Base-by-base conservation (phyloP, 805 yeast genomes). In the Wickerhamomyces strasburgensis region DNA sequence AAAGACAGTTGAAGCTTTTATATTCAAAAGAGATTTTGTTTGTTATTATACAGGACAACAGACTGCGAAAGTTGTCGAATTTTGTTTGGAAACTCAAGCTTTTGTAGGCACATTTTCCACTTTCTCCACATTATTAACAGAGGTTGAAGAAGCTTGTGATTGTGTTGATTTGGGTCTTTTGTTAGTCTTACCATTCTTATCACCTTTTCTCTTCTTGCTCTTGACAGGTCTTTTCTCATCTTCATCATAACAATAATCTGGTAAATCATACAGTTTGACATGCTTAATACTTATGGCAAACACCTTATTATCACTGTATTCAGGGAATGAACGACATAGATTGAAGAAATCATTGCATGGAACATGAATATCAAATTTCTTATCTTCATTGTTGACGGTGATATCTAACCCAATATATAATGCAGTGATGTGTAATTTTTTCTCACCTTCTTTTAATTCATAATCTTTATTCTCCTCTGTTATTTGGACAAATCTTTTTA, bases 321-420 rank as follows among this genome's bases (percentile, higher is more conserved):
- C 93, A 27, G 70, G 68, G 78, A 90, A 85, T 24, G 76, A 71
- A 46, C 85, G 79, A 60, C 97, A 86, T 6, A 86, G 62, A 29
- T 73, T 79, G 62, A 75, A 87, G 58, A 90, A 93, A 43, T 93
- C 98, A 15, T 85, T 73, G 56, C 98, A 89, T 14, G 96, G 96
- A 45, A 79, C 74, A 51, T 84, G 95, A 39, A 90, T 81, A 57
- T 88, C 96, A 48, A 89, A 70, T 49, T 79, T 75, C 64, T 68
- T 74, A 17, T 73, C 77, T 35, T 72, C 72, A 24, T 47, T 50
- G 18, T 57, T 53, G 6, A 47, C 44, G 6, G 61, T 56, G 30
- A 65, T 61, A 33, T 68, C 80, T 32, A 93, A 62, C 1, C 98
- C 98, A 51, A 93, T 76, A 60, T 75, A 93, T 42, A 88, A 65